These are phyloP conservation scores for Thraustotheca clavata DNA, from an alignment of 352 stramenopile genomes.

Conservation along the genomic window DNA sequence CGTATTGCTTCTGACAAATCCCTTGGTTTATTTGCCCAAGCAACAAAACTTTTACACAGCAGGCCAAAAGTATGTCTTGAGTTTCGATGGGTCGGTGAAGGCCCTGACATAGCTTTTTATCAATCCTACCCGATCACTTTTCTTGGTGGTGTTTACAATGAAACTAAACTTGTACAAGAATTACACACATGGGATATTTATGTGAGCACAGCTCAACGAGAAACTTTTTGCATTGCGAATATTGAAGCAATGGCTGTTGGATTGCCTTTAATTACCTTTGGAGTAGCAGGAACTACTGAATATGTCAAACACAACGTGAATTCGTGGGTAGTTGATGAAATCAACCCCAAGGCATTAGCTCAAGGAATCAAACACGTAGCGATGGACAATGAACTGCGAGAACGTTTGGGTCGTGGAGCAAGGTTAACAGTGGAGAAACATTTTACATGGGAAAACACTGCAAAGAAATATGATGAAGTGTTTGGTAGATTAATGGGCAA, in stretches of 20 bases:
- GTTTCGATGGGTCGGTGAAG: background rate
- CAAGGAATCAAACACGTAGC: background rate
- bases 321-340: slow-evolving; percentile 3
- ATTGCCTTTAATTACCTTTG: slow-evolving; percentile 37
- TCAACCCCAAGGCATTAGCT: background rate
- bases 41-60: background rate
- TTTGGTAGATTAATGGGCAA: too few species aligned
- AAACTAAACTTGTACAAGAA: background rate
- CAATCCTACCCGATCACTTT: background rate
- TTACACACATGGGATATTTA: background rate
- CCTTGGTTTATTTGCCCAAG: background rate
- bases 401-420: background rate
- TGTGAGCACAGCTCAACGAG: background rate
- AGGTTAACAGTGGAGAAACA: background rate
- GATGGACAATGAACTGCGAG: background rate
- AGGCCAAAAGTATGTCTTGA: background rate
- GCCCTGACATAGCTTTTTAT: background rate
- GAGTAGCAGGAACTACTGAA: slow-evolving; percentile 2
- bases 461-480: background rate
- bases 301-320: background rate
- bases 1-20: background rate
- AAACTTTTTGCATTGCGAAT: slow-evolving; percentile 49
- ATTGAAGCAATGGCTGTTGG: slow-evolving; percentile 35
- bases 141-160: background rate
- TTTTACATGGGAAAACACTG: background rate